A percentile compares a stretch with the other conserved stretches of the same genome.
Conservation (phyloP, 495 filamentous ascomycete species). For the Xylaria flabelliformis region DNA sequence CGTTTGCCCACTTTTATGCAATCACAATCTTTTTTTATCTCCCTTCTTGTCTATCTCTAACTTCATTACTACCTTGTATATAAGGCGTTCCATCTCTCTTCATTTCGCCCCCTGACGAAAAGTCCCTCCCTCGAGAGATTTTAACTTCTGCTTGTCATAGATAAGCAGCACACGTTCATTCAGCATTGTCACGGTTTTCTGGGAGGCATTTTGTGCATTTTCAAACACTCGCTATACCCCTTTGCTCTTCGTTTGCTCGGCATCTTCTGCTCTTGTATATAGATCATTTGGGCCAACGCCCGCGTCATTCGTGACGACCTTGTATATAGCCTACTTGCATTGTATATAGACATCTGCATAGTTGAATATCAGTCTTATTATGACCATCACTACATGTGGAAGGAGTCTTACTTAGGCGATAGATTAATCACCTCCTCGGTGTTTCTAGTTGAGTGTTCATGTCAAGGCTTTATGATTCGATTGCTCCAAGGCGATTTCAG, state of each 20-base stretch:
- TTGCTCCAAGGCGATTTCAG: not conserved
- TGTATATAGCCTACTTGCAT: conserved; percentile 20
- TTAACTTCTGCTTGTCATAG: not conserved
- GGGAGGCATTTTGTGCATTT: not conserved
- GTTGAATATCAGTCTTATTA: not conserved
- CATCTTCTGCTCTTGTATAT: conserved; percentile 20
- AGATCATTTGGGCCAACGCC: conserved; percentile 11
- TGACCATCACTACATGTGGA: not conserved
- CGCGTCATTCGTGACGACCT: not conserved
- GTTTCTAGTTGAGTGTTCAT: not conserved
- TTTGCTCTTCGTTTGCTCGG: not conserved
- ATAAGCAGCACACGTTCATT: not conserved
- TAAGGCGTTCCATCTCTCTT: not conserved
- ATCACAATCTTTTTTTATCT: not conserved
- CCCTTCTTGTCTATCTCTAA: not conserved
- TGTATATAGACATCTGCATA: conserved; percentile 24
- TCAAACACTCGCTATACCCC: not conserved
- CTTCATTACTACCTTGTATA: not conserved
- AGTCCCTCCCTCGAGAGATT: conserved; percentile 4
- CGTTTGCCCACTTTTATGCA: not conserved
- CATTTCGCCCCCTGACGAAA: not conserved
- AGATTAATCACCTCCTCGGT: not conserved
- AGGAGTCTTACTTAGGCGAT: not conserved
- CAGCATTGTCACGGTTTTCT: not conserved
- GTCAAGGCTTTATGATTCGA: not conserved